These are phyloP conservation scores for Lodderomyces parapsilosis DNA, from an alignment of 1,139 yeast species.

Conservation along the genomic window DNA sequence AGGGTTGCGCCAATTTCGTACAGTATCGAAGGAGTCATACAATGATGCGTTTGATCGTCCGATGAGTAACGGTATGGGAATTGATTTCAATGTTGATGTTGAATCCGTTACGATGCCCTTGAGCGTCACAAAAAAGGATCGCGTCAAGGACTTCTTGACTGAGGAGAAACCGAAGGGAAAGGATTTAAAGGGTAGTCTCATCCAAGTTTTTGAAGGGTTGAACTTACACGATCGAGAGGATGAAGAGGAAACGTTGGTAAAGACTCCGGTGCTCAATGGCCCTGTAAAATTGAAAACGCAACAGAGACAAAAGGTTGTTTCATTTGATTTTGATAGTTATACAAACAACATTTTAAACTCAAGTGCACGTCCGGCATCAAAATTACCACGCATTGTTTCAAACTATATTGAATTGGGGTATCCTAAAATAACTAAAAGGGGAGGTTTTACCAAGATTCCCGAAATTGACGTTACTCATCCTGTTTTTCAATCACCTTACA, in stretches of 20 bases:
- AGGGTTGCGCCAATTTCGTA: conserved; percentile 22
- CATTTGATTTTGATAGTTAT: conserved; percentile 11
- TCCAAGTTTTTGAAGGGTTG: conserved; percentile 15
- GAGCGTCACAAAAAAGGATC: conserved; percentile 33
- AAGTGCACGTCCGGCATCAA: conserved; percentile 11
- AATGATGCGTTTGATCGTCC: conserved; percentile 6
- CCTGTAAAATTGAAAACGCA: neutral
- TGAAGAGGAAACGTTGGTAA: conserved; percentile 19
- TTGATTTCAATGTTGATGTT: conserved; percentile 38
- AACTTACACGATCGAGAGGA: conserved; percentile 17
- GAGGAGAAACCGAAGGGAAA: conserved; percentile 11
- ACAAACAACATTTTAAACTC: conserved; percentile 10
- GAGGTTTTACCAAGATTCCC: conserved; percentile 26
- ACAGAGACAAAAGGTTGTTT: conserved; percentile 3
- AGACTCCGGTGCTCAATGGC: conserved; percentile 5
- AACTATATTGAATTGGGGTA: conserved; percentile 24
- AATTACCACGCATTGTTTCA: conserved; percentile 28
- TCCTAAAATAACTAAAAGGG: conserved; percentile 25
- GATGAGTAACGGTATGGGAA: conserved; percentile 25
- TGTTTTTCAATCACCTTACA: conserved; percentile 28
- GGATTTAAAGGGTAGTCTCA: conserved; percentile 15
- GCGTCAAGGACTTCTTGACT: conserved; percentile 25
- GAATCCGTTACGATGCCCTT: conserved; percentile 30
- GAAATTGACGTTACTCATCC: conserved; percentile 32
- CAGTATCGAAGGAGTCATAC: conserved; percentile 12